Evolutionary conservation across 306 rosid species (phyloP).

Genomic region (Medicago lupulina): DNA sequence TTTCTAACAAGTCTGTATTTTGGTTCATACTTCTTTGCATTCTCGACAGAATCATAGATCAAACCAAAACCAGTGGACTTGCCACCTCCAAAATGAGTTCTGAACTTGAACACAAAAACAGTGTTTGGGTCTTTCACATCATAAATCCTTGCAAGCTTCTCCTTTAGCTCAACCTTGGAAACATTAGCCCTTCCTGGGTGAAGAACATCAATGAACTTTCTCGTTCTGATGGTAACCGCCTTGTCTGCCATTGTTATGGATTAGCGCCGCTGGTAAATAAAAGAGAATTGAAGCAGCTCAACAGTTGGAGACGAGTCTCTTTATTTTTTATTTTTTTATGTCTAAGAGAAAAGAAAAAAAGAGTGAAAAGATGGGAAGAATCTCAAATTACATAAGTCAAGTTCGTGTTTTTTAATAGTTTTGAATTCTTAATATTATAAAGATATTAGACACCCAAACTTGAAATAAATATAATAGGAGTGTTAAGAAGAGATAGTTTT

Average conservation of each 20-base stretch:
- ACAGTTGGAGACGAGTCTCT: too few species aligned
- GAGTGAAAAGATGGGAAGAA: too few species aligned
- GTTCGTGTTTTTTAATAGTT: too few species aligned
- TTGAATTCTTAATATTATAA: too few species aligned
- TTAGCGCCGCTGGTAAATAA: too few species aligned
- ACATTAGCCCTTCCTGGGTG: constrained; percentile 93
- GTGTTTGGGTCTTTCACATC: constrained; percentile 81
- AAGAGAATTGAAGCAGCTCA: too few species aligned
- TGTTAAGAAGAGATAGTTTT: too few species aligned
- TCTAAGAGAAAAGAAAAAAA: too few species aligned
- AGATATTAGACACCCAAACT: too few species aligned
- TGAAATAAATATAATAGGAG: too few species aligned
- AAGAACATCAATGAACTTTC: constrained; percentile 86
- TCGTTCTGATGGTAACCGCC: constrained; percentile 82
- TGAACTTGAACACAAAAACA: constrained; percentile 85
- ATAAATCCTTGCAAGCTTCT: constrained; percentile 70
- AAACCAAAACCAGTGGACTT: constrained; percentile 93
- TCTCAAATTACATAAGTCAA: too few species aligned
- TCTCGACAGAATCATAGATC: constrained; percentile 86
- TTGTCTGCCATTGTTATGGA: constrained; percentile 99
- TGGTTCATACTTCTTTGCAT: constrained; percentile 87
- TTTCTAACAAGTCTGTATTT: constrained; percentile 93
- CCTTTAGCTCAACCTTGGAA: constrained; percentile 96
- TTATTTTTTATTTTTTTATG: too few species aligned
- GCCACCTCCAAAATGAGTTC: constrained; percentile 94